phyloP scores from a whole-genome alignment of 1,284 basidiomycete species.

The Waitea zeae region DNA sequence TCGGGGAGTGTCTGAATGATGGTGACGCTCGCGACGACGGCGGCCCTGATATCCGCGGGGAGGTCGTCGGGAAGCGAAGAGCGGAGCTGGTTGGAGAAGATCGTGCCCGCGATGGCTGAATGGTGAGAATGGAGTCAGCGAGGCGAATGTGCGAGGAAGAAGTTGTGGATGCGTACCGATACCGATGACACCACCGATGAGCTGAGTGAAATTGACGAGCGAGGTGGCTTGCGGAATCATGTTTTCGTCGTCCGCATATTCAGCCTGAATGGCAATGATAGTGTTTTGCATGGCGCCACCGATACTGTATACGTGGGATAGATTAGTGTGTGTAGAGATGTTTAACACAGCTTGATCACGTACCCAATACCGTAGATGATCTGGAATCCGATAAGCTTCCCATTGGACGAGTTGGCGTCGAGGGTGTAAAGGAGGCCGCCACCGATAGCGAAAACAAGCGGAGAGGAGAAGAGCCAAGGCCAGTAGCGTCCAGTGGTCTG shows the following conservation, averaged over 20 bases:
- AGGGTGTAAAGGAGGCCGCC: slow-evolving; percentile 25
- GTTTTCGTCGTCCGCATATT: slow-evolving; percentile 6
- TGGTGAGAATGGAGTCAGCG: background rate
- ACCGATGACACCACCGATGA: background rate
- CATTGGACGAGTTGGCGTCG: slow-evolving; percentile 13
- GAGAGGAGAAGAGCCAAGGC: slow-evolving; percentile 6
- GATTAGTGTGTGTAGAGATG: too few species aligned
- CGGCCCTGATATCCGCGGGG: background rate
- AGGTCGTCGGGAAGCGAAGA: background rate
- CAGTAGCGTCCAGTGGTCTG: background rate
- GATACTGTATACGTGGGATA: slow-evolving; percentile 7
- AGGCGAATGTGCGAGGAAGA: background rate
- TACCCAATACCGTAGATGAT: slow-evolving; percentile 14
- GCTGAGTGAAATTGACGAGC: slow-evolving; percentile 2
- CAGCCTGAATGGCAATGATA: slow-evolving; percentile 9
- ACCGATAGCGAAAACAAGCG: slow-evolving; percentile 16
- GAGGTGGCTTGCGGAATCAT: slow-evolving; percentile 8
- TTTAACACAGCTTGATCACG: too few species aligned
- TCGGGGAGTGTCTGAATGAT: background rate
- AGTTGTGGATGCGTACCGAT: background rate
- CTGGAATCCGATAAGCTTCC: slow-evolving; percentile 23
- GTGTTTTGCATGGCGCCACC: slow-evolving; percentile 13
- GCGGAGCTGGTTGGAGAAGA: background rate
- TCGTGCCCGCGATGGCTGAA: background rate
- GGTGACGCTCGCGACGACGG: background rate